A percentile compares a stretch with the other conserved stretches of the same genome.
Conservation (phyloP, 2,329 filamentous ascomycete species). For the Cercospora brassicicola region DNA sequence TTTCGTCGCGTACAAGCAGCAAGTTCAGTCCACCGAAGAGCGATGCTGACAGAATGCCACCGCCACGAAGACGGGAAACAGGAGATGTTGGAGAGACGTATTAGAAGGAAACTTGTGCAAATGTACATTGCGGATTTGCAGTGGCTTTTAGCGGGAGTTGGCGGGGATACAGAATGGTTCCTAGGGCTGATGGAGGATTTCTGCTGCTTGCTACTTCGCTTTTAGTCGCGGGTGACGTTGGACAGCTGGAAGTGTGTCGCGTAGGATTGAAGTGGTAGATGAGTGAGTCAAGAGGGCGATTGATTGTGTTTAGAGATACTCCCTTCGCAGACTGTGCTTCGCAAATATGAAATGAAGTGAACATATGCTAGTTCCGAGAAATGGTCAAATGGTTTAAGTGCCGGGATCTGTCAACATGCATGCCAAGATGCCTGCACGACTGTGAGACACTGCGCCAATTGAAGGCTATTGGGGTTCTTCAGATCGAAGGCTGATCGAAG, state of each 20-base stretch:
- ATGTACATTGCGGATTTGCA: background rate
- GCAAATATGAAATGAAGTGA: background rate
- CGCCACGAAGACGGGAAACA: slow-evolving; percentile 45
- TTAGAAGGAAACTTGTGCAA: slow-evolving; percentile 20
- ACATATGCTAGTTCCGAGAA: background rate
- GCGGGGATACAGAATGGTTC: background rate
- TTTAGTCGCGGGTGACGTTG: background rate
- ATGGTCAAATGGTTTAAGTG: background rate
- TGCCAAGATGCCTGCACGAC: background rate
- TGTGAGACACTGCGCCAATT: background rate
- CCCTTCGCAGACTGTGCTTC: slow-evolving; percentile 15
- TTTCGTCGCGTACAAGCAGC: slow-evolving; percentile 24
- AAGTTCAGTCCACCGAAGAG: slow-evolving; percentile 18
- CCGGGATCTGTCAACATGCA: background rate
- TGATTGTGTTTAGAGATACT: slow-evolving; percentile 16
- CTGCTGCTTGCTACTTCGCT: background rate
- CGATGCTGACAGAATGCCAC: slow-evolving; percentile 45
- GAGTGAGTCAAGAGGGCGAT: background rate
- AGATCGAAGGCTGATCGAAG: slow-evolving; percentile 1
- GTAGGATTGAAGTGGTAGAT: background rate
- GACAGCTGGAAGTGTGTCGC: slow-evolving; percentile 1
- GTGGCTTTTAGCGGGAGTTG: slow-evolving; percentile 12
- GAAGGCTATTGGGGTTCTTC: background rate
- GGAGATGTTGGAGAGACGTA: slow-evolving; percentile 41
- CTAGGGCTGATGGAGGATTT: background rate